A percentile compares a stretch with the other conserved stretches of the same genome.
Conservation (phyloP, 257 asterid species). For the Petrea volubilis region DNA sequence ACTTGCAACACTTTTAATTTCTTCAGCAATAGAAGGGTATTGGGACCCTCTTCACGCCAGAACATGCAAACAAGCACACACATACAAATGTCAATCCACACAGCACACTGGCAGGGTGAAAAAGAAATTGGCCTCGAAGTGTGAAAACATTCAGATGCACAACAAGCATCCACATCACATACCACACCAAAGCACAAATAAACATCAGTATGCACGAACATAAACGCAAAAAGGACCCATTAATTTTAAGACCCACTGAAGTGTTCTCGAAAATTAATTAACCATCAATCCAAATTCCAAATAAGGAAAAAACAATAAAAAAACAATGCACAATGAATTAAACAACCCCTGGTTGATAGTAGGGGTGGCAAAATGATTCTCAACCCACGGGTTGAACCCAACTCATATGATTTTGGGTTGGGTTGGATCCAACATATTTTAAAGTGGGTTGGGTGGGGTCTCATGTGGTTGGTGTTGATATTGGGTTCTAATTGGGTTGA, state of each 20-base stretch:
- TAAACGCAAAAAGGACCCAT: not conserved
- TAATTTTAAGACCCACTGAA: not conserved
- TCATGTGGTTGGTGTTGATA: no score
- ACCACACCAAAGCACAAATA: slow-evolving; percentile 16
- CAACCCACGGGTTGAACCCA: no score
- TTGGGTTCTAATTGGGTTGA: no score
- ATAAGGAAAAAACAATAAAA: not conserved
- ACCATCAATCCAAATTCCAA: not conserved
- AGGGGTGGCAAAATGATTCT: no score
- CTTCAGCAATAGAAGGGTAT: slow-evolving; percentile 91
- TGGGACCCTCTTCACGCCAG: slow-evolving; percentile 87
- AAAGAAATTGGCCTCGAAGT: slow-evolving; percentile 29
- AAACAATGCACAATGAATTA: not conserved
- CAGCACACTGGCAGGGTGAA: slow-evolving; percentile 43
- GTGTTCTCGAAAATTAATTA: not conserved
- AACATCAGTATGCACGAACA: not conserved
- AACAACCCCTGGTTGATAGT: slow-evolving; percentile 1
- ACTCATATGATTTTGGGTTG: no score
- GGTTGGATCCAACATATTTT: no score
- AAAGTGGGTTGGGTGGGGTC: no score
- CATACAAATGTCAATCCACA: slow-evolving; percentile 72
- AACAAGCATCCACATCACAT: slow-evolving; percentile 31
- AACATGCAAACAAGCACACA: slow-evolving; percentile 96
- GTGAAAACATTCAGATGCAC: slow-evolving; percentile 27
- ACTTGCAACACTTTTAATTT: slow-evolving; percentile 89